phyloP scores from a whole-genome alignment of 192 early-diverging fungal species.

The Linnemannia schmuckeri region DNA sequence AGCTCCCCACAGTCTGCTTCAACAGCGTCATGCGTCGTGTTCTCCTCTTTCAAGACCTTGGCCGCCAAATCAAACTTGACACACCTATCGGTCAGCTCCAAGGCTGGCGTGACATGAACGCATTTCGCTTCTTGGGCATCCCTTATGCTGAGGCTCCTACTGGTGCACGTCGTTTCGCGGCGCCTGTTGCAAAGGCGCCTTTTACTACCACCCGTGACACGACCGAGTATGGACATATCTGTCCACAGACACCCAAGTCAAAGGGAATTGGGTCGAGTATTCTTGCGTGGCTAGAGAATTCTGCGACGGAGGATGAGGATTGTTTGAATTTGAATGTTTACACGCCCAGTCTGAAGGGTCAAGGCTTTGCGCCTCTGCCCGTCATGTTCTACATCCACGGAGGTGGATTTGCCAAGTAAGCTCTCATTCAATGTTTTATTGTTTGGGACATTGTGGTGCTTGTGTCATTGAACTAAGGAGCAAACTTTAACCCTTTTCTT shows the following conservation, averaged over 20 bases:
- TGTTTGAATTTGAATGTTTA: slow-evolving; percentile 54
- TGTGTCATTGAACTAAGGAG: background rate
- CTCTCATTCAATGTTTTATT: background rate
- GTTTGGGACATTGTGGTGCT: no score
- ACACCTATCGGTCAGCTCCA: slow-evolving; percentile 31
- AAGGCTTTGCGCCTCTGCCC: slow-evolving; percentile 4
- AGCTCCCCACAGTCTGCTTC: slow-evolving; percentile 37
- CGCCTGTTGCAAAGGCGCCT: slow-evolving; percentile 39
- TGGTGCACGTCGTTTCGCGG: slow-evolving; percentile 33
- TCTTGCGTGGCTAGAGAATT: slow-evolving; percentile 25
- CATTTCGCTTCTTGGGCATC: slow-evolving; percentile 53
- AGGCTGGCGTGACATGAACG: slow-evolving; percentile 51
- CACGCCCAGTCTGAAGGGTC: slow-evolving; percentile 42
- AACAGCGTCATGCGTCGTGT: slow-evolving; percentile 41
- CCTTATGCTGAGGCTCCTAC: slow-evolving; percentile 49
- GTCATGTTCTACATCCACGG: slow-evolving; percentile 51
- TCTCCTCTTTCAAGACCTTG: slow-evolving; percentile 36
- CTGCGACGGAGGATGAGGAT: slow-evolving; percentile 39
- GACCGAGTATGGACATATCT: slow-evolving; percentile 17
- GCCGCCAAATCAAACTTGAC: slow-evolving; percentile 43
- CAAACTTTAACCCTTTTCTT: background rate
- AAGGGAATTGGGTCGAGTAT: slow-evolving; percentile 12
- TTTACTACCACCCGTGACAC: slow-evolving; percentile 18
- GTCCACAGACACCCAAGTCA: slow-evolving; percentile 28
- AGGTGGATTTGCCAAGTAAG: slow-evolving; percentile 42